A percentile compares a stretch with the other conserved stretches of the same genome.
These are phyloP conservation scores for Trametes maxima DNA, from an alignment of 768 basidiomycete genomes.

Conservation along the genomic window DNA sequence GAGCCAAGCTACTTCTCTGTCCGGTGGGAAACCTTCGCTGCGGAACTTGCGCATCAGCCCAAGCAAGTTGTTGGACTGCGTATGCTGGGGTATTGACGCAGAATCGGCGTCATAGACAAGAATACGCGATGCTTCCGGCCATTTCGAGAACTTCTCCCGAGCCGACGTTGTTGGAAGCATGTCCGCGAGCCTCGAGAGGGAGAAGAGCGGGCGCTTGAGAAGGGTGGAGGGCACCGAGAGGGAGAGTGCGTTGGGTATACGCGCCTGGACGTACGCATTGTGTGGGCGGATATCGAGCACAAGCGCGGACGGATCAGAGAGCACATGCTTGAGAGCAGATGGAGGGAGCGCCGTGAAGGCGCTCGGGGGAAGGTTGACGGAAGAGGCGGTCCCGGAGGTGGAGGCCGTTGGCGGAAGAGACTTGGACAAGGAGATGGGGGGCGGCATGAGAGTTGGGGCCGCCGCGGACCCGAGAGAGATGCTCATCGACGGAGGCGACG, in stretches of 20 bases:
- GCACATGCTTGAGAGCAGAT: constrained; percentile 33
- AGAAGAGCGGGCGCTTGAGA: constrained; percentile 87
- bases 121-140: constrained; percentile 62
- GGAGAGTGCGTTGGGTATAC: constrained; percentile 72
- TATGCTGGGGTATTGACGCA: constrained; percentile 37
- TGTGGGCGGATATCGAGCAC: constrained; percentile 90
- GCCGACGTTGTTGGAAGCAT: constrained; percentile 74
- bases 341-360: constrained; percentile 32
- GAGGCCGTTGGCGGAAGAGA: constrained; percentile 36
- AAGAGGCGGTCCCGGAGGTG: constrained; percentile 12
- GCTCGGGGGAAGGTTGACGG: constrained; percentile 21
- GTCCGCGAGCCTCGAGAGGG: constrained; percentile 70
- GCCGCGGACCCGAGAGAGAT: constrained; percentile 20
- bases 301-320: constrained; percentile 48
- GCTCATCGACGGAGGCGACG: constrained; percentile 31
- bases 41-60: constrained; percentile 79
- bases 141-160: constrained; percentile 59
- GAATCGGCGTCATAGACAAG: constrained; percentile 89
- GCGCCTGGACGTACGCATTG: constrained; percentile 66
- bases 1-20: constrained; percentile 74
- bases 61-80: constrained; percentile 66
- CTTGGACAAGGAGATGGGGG: constrained; percentile 13
- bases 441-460: constrained; percentile 1
- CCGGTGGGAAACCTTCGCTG: constrained; percentile 48
- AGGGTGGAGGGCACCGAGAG: constrained; percentile 94